A percentile compares a stretch with the other conserved stretches of the same genome.
phyloP scores from a whole-genome alignment of 441 rosid genomes.

The Aquilaria agallochum region DNA sequence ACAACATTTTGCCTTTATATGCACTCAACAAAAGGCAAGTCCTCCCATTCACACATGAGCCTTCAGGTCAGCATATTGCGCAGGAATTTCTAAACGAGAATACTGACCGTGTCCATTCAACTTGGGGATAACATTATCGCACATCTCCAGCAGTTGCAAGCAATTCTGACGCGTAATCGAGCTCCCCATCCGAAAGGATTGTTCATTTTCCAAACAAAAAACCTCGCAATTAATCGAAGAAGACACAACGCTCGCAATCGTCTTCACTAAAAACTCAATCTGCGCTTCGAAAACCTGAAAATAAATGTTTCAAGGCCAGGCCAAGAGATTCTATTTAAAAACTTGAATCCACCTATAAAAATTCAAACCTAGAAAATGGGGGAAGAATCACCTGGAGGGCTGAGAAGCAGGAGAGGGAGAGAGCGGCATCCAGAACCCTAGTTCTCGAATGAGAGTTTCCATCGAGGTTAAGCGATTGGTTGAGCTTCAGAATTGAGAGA shows the following conservation, averaged over 20 bases:
- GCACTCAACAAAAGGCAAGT: too few species aligned
- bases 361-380: background rate
- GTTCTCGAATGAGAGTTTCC: conserved; percentile 27
- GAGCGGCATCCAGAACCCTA: conserved; percentile 57
- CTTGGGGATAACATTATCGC: conserved; percentile 33
- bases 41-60: too few species aligned
- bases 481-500: conserved; percentile 49
- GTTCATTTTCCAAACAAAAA: conserved; percentile 32
- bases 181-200: conserved; percentile 53
- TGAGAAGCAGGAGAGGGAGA: conserved; percentile 68
- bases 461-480: conserved; percentile 49
- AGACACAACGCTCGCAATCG: conserved; percentile 46
- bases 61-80: too few species aligned
- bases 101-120: conserved; percentile 48
- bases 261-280: conserved; percentile 46
- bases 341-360: too few species aligned
- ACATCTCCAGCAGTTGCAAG: conserved; percentile 42
- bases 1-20: too few species aligned
- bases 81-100: background rate
- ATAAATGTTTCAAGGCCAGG: background rate
- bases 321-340: too few species aligned
- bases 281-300: conserved; percentile 59
- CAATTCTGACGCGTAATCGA: conserved; percentile 31
- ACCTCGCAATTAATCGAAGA: conserved; percentile 46
- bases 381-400: conserved; percentile 50